phyloP scores from a whole-genome alignment of 257 asterid genomes.

The Asclepias syriaca region DNA sequence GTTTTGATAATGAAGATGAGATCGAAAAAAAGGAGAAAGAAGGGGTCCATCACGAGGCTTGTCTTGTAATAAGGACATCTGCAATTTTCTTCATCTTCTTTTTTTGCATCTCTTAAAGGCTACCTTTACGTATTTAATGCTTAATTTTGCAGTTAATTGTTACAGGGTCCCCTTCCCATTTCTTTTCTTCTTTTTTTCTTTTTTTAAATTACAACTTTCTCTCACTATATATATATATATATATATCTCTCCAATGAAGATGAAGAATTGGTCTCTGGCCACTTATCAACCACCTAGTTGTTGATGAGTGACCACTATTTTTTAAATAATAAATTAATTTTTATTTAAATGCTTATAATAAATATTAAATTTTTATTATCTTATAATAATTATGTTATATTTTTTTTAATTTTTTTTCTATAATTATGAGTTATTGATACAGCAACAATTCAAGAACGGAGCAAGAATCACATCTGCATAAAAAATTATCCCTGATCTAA shows the following conservation, averaged over 20 bases:
- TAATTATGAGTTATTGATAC: too few species aligned
- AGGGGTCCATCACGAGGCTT: slow-evolving; percentile 34
- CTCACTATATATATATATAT: background rate
- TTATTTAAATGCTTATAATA: too few species aligned
- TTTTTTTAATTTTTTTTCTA: too few species aligned
- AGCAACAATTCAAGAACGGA: too few species aligned
- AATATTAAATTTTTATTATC: too few species aligned
- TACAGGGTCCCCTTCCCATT: slow-evolving; percentile 17
- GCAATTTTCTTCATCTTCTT: background rate
- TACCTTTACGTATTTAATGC: slow-evolving; percentile 40
- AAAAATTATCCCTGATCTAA: too few species aligned
- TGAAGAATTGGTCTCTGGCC: slow-evolving; percentile 6
- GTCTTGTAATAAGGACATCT: slow-evolving; percentile 14
- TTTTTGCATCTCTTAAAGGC: slow-evolving; percentile 12
- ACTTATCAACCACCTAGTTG: background rate
- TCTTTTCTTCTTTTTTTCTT: background rate
- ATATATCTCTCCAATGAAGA: background rate
- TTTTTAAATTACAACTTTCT: background rate
- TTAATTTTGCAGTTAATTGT: background rate
- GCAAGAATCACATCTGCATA: too few species aligned
- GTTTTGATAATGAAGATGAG: background rate
- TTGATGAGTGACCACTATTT: background rate
- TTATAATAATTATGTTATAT: too few species aligned
- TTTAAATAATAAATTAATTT: too few species aligned
- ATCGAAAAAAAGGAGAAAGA: background rate